Conservation (phyloP, 768 basidiomycete species). For the Macrocybe gigantea region DNA sequence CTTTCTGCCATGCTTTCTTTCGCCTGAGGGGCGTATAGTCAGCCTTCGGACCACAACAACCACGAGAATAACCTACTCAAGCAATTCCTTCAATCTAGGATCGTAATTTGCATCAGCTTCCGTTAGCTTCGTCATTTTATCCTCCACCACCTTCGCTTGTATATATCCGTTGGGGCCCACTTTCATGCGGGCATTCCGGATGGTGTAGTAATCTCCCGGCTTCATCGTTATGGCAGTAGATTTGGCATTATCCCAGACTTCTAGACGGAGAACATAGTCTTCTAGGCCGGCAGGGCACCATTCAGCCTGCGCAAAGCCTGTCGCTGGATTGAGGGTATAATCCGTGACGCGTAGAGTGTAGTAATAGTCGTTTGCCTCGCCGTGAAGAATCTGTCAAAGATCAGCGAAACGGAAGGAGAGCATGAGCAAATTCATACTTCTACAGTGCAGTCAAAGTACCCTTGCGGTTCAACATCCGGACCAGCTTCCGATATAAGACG, state of each 20-base stretch:
- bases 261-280: constrained; percentile 43
- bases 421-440: constrained; percentile 34
- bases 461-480: constrained; percentile 34
- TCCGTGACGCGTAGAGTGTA: constrained; percentile 60
- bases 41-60: constrained; percentile 3
- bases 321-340: constrained; percentile 42
- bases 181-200: constrained; percentile 48
- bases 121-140: constrained; percentile 39
- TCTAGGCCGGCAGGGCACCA: constrained; percentile 45
- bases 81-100: constrained; percentile 37
- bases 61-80: constrained; percentile 36
- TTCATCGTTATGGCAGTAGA: constrained; percentile 35
- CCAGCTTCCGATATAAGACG: constrained; percentile 44
- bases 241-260: constrained; percentile 53
- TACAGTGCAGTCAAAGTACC: constrained; percentile 60
- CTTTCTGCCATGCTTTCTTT: constrained; percentile 37
- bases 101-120: constrained; percentile 28
- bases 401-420: background rate
- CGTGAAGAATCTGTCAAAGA: constrained; percentile 40
- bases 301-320: constrained; percentile 25
- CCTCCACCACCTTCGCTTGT: constrained; percentile 48
- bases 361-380: constrained; percentile 31
- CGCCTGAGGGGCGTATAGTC: constrained; percentile 29
- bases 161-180: constrained; percentile 29
- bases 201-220: constrained; percentile 42